Base-by-base conservation (phyloP, 2,329 filamentous ascomycete genomes). In the Calonectria pseudoreteaudii region DNA sequence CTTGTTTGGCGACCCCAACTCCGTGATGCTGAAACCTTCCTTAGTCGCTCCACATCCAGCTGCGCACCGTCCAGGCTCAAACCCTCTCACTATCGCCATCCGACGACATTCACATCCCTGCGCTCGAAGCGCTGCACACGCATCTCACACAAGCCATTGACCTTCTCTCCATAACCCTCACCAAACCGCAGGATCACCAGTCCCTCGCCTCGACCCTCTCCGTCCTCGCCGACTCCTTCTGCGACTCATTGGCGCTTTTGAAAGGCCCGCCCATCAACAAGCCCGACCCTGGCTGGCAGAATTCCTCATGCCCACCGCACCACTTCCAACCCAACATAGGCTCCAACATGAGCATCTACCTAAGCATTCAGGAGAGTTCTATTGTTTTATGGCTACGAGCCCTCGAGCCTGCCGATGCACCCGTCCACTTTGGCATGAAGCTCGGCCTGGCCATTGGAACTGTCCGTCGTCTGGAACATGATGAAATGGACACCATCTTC, bases 61-160 rank as follows among this genome's bases (percentile, higher is more conserved):
- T 98, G 16, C 90, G 91, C 75, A 95, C 93, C 70, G 88, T 94
- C 53, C 88, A 90, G 1, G 81, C 86, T 8, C 85, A 89, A 73
- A 87, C 87, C 16, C 81, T 92, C 20, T 83, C 84, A 72, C 84
- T 91, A 74, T 85, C 90, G 71, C 85, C 87, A 30, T 78, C 85
- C 53, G 84, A 88, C 70, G 87, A 87, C 23, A 87, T 93, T 78
- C 87, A 89, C 77, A 89, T 98, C 66, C 88, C 91, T 20, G 92
- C 95, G 73, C 90, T 98, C 66, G 91, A 92, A 26, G 86, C 90
- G 14, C 90, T 97, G 16, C 91, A 95, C 75, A 91, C 92, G n/a
- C 88, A 95, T 50, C 93, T 98, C 78, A 96, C 94, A 74, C 91
- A 95, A 80, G 93, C 94, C 71, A 91, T 98, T 75, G 95, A 97